Evolutionary conservation across 2,329 filamentous ascomycete genomes (phyloP), one percentile per base, ranked within the genome.

Genomic region (Neofusicoccum laricinum): DNA sequence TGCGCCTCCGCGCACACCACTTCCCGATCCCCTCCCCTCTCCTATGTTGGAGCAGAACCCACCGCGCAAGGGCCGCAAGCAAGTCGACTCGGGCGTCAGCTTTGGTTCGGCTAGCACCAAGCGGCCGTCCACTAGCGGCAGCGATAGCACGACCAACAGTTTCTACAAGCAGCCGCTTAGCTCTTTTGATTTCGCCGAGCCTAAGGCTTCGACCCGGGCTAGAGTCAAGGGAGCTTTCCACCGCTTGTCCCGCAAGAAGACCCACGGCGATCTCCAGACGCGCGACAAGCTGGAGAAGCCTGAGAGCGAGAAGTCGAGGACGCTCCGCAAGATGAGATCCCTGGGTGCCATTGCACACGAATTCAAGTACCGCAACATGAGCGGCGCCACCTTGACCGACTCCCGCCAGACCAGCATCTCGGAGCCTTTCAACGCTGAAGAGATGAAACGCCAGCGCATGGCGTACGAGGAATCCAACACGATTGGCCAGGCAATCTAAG

Each of bases 61-160:
- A 4, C 34, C 34, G 51, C 76, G 78, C 62, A 83, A 82, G 69
- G 77, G 78, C 41, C 82, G 85, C 69, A 88, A 88, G 74, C 55
- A 59, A 36, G 84, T 83, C 21, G 87, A 89, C 71, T 89, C 87
- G 2, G 87, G 86, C 19, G 83, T 88, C 65, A 88, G 85, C 73
- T 87, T 88, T 69, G 80, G 78, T 57, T 75, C 75, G 32, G 71
- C 75, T 32, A 69, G 69, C 34, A 55, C 58, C 43, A 66, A 66
- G 55, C 68, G 73, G 36, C 73, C 74, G 15, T 75, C 73, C 40
- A 71, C 73, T 21, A 72, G 63, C 2, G 67, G 69, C 15, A 71
- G 66, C 48, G 55, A 68, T 4, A 68, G 71, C 30, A 46, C 57
- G 4, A 57, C 46, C 21, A 45, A 43, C 55, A 65, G 57, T 36